phyloP scores from a whole-genome alignment of 2,329 filamentous ascomycete species.

The Chaetomium globosum region DNA sequence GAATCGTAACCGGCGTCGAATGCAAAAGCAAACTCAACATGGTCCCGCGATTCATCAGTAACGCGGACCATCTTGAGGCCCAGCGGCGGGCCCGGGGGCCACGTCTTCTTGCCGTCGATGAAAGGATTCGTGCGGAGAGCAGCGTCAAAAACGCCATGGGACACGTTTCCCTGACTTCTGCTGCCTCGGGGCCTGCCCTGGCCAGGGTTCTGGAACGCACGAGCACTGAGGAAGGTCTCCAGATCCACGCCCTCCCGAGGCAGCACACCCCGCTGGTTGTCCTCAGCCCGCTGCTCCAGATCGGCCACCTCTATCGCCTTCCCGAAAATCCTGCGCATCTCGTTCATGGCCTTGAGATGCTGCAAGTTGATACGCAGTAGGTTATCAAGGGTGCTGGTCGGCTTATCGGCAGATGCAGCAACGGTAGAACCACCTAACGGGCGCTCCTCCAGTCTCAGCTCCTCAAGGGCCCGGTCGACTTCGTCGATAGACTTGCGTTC shows the following conservation, averaged over 20 bases:
- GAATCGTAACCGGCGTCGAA: conserved; percentile 75
- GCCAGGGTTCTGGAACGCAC: conserved; percentile 14
- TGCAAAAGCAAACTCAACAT: conserved; percentile 73
- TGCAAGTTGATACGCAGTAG: conserved; percentile 61
- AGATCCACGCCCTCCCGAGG: conserved; percentile 57
- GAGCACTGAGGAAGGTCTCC: conserved; percentile 53
- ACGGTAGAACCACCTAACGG: conserved; percentile 20
- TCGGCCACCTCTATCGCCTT: conserved; percentile 59
- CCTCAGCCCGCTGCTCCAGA: conserved; percentile 53
- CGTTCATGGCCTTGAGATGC: conserved; percentile 82
- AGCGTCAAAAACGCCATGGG: conserved; percentile 63
- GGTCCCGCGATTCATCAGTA: conserved; percentile 45
- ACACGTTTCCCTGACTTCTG: not conserved
- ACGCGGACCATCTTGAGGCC: conserved; percentile 78
- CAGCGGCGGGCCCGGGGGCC: conserved; percentile 77
- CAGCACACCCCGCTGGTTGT: conserved; percentile 43
- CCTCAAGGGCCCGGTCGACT: conserved; percentile 58
- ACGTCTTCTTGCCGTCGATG: conserved; percentile 82
- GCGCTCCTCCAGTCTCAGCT: conserved; percentile 48
- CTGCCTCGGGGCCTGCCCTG: conserved; percentile 39
- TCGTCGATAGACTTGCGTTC: conserved; percentile 50
- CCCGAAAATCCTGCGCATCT: conserved; percentile 73
- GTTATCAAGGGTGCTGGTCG: conserved; percentile 26
- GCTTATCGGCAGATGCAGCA: conserved; percentile 10
- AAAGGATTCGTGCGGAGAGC: conserved; percentile 79